These are phyloP conservation scores for Friedmanniomyces endolithicus DNA, from an alignment of 495 filamentous ascomycete genomes.

Conservation along the genomic window DNA sequence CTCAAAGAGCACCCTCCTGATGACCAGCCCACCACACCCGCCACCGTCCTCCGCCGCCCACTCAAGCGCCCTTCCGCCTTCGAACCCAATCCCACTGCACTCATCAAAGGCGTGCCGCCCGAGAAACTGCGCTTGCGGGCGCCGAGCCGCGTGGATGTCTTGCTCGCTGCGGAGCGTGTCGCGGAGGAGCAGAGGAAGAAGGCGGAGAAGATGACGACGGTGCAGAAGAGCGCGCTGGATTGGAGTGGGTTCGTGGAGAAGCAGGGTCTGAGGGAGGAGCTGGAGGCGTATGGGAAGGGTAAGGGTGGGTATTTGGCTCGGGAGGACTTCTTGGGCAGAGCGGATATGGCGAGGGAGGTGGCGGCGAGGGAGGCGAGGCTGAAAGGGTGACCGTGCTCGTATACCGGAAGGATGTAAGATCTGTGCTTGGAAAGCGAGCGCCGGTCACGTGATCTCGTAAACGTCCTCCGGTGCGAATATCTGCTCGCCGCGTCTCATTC, in stretches of 20 bases:
- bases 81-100: constrained; percentile 51
- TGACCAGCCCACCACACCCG: constrained; percentile 13
- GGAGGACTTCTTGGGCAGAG: constrained; percentile 80
- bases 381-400: constrained; percentile 35
- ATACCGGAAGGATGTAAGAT: too few relatives aligned
- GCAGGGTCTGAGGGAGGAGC: constrained; percentile 82
- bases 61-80: constrained; percentile 65
- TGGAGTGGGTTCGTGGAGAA: constrained; percentile 91
- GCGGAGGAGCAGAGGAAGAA: constrained; percentile 37
- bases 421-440: too few relatives aligned
- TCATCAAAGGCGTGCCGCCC: constrained; percentile 27
- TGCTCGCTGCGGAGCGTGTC: constrained; percentile 20
- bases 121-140: constrained; percentile 25
- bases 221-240: constrained; percentile 89
- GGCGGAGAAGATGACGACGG: constrained; percentile 81
- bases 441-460: too few relatives aligned
- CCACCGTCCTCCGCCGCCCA: constrained; percentile 46
- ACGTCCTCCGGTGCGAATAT: too few relatives aligned
- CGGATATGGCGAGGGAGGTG: constrained; percentile 65
- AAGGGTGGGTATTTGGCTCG: constrained; percentile 70
- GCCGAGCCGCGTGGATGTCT: constrained; percentile 31
- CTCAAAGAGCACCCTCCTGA: constrained; percentile 33
- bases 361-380: constrained; percentile 53
- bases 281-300: constrained; percentile 68
- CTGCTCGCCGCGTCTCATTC: too few relatives aligned